Conservation (phyloP, 2,329 filamentous ascomycete genomes). For the Colletotrichum costaricense region DNA sequence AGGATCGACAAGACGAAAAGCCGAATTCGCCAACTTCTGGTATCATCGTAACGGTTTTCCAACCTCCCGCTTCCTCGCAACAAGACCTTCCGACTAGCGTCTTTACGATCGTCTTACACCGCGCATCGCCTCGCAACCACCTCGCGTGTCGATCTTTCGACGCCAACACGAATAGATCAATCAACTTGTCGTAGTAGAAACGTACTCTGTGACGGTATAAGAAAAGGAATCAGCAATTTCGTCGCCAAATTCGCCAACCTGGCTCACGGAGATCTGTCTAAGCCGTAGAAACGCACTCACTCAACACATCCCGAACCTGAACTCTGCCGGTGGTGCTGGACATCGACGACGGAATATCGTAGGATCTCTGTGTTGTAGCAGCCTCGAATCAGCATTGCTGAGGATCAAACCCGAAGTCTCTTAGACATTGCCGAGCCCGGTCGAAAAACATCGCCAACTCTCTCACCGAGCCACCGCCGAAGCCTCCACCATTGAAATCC, state of each 20-base stretch:
- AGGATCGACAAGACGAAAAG: conserved; percentile 3
- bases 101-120: conserved; percentile 28
- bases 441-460: neutral
- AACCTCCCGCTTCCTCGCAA: neutral
- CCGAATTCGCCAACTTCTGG: neutral
- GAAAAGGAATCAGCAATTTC: neutral
- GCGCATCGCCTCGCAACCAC: conserved; percentile 4
- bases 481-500: neutral
- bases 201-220: neutral
- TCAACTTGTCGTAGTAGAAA: neutral
- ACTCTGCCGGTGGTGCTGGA: conserved; percentile 15
- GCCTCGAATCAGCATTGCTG: neutral
- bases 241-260: neutral
- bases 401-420: neutral
- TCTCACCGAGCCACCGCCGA: neutral
- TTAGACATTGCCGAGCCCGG: neutral
- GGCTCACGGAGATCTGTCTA: neutral
- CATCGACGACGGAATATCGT: conserved; percentile 2
- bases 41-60: conserved; percentile 1
- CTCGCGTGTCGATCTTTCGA: neutral
- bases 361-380: neutral
- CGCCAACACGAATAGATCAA: neutral
- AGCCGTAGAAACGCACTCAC: neutral
- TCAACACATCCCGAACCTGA: neutral
- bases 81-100: neutral